These are phyloP conservation scores for Glonium stellatum DNA, from an alignment of 495 filamentous ascomycete species.

Conservation along the genomic window DNA sequence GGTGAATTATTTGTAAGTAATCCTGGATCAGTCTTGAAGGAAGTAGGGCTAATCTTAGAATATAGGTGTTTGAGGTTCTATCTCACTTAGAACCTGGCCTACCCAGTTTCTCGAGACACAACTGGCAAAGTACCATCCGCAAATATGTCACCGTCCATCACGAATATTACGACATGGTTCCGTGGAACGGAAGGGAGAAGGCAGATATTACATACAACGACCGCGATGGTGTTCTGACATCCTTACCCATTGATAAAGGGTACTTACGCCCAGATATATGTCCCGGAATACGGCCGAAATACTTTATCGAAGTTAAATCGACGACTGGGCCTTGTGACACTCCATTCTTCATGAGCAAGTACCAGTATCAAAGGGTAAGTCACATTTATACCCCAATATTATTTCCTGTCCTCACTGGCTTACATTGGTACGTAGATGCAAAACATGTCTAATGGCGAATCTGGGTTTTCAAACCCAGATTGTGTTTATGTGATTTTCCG, in stretches of 20 bases:
- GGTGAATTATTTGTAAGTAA: conserved; percentile 44
- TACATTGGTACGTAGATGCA: neutral
- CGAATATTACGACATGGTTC: conserved; percentile 35
- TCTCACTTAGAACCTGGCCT: conserved; percentile 25
- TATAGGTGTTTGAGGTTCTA: conserved; percentile 42
- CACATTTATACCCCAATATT: neutral
- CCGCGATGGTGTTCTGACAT: conserved; percentile 31
- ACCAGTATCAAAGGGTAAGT: neutral
- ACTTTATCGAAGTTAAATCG: conserved; percentile 46
- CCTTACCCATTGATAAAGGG: conserved; percentile 32
- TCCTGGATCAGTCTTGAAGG: neutral
- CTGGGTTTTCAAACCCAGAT: neutral
- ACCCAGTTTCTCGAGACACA: conserved; percentile 29
- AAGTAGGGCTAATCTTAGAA: neutral
- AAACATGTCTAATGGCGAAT: neutral
- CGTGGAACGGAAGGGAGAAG: conserved; percentile 39
- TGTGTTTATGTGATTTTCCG: neutral
- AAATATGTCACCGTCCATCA: conserved; percentile 33
- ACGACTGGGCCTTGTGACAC: conserved; percentile 36
- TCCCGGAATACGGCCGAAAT: conserved; percentile 30
- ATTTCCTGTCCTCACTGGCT: neutral
- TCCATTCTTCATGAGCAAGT: conserved; percentile 31
- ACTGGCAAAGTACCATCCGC: conserved; percentile 44
- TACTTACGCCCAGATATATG: conserved; percentile 32
- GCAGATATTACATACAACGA: conserved; percentile 43